These are phyloP conservation scores for Scalesia atractyloides DNA, from an alignment of 129 eudicot species.

Conservation along the genomic window DNA sequence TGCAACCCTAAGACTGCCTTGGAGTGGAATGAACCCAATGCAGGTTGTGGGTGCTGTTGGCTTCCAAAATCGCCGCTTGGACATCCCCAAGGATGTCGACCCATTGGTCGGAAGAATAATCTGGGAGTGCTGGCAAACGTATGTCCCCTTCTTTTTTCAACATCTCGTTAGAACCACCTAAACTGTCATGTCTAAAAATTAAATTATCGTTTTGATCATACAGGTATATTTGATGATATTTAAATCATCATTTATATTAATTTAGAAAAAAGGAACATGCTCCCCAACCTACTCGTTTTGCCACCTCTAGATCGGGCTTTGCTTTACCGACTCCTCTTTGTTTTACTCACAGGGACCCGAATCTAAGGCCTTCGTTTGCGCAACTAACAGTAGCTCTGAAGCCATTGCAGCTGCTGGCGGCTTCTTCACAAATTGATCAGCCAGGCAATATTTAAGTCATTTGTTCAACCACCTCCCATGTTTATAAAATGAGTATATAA, in stretches of 20 bases:
- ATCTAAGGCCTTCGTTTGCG: constrained; percentile 90
- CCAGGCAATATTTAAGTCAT: constrained; percentile 49
- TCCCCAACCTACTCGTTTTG: neutral
- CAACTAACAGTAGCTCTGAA: constrained; percentile 81
- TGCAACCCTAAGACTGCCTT: constrained; percentile 88
- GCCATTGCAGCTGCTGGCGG: constrained; percentile 82
- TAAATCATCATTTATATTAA: neutral
- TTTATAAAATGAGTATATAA: constrained; percentile 30
- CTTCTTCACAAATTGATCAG: constrained; percentile 50
- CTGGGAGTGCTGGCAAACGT: constrained; percentile 99
- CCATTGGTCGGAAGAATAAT: constrained; percentile 89
- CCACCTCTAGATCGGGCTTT: neutral
- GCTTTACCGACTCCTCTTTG: neutral
- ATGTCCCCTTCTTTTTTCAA: constrained; percentile 26
- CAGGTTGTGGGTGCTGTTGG: constrained; percentile 99
- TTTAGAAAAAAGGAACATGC: neutral
- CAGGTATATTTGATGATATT: neutral
- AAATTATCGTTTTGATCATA: neutral
- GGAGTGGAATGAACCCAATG: constrained; percentile 99
- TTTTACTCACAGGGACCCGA: constrained; percentile 67
- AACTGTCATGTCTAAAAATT: neutral
- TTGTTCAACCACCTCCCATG: constrained; percentile 30
- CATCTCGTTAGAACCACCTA: neutral
- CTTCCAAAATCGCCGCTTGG: constrained; percentile 93
- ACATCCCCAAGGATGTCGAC: constrained; percentile 89